Conservation (phyloP, 2,329 filamentous ascomycete species). For the Chrysosphaeria jannelii region DNA sequence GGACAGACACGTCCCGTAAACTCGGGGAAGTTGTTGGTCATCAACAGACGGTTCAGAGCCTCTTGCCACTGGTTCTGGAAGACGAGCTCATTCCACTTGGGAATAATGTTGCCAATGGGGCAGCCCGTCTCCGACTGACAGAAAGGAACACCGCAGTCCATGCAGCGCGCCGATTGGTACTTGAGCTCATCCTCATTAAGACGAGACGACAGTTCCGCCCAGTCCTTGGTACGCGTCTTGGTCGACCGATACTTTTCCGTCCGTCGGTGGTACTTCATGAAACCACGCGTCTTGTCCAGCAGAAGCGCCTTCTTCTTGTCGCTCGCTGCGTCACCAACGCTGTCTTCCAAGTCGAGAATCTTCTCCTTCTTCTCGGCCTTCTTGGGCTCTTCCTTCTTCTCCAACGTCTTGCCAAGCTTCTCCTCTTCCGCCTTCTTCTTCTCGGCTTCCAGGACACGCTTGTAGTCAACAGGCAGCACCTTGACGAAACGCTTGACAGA, state of each 20-base stretch:
- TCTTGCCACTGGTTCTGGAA: conserved; percentile 60
- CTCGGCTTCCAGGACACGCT: conserved; percentile 68
- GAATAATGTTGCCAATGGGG: conserved; percentile 91
- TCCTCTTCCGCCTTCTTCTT: conserved; percentile 57
- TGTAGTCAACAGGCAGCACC: conserved; percentile 84
- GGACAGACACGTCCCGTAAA: conserved; percentile 94
- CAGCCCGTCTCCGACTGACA: conserved; percentile 91
- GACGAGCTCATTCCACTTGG: conserved; percentile 78
- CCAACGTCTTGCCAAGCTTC: too few relatives aligned
- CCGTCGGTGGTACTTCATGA: conserved; percentile 89
- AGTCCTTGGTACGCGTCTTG: conserved; percentile 66
- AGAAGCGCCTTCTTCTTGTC: conserved; percentile 65
- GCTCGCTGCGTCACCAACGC: conserved; percentile 57
- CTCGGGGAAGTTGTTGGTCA: conserved; percentile 97
- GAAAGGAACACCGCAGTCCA: conserved; percentile 97
- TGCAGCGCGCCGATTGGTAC: conserved; percentile 87
- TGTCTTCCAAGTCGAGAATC: conserved; percentile 70
- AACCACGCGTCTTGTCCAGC: conserved; percentile 89
- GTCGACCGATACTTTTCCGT: conserved; percentile 76
- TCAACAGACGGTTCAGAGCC: conserved; percentile 65
- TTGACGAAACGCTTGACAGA: conserved; percentile 78
- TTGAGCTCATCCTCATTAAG: conserved; percentile 86
- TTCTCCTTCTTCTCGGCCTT: conserved; percentile 41
- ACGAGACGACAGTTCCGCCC: conserved; percentile 67
- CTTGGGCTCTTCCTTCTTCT: too few relatives aligned